Evolutionary conservation across 345 rosid genomes (phyloP).

Genomic region (Melaleuca quinquenervia): DNA sequence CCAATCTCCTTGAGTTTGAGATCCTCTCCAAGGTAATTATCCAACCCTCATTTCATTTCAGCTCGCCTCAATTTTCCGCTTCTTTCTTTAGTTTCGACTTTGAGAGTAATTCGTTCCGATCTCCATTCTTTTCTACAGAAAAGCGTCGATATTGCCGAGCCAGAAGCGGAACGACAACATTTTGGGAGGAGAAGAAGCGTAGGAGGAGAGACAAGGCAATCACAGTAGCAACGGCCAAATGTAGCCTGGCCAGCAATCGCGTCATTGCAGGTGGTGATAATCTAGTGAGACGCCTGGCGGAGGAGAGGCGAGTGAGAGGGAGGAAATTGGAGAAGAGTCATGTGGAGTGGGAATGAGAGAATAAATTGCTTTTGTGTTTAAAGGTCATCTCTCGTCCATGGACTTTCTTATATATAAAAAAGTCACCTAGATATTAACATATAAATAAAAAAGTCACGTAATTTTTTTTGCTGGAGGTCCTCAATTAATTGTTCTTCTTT

Average conservation of each 20-base stretch:
- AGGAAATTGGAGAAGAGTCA: too few species aligned
- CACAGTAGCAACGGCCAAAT: background rate
- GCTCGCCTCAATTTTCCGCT: background rate
- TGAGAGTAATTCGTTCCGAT: background rate
- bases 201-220: background rate
- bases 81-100: background rate
- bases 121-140: constrained; percentile 12
- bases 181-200: background rate
- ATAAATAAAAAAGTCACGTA: too few species aligned
- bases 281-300: too few species aligned
- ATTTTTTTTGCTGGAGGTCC: too few species aligned
- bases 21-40: constrained; percentile 27
- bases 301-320: too few species aligned
- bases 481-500: too few species aligned
- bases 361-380: too few species aligned
- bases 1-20: constrained; percentile 70
- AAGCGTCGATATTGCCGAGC: constrained; percentile 15
- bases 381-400: too few species aligned
- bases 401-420: too few species aligned
- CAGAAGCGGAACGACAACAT: constrained; percentile 27
- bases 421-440: too few species aligned
- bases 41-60: constrained; percentile 12
- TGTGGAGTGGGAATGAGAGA: too few species aligned
- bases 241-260: background rate
- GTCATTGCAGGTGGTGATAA: too few species aligned